Conservation (phyloP, 2,329 filamentous ascomycete species). For the Aspergillus sp. region DNA sequence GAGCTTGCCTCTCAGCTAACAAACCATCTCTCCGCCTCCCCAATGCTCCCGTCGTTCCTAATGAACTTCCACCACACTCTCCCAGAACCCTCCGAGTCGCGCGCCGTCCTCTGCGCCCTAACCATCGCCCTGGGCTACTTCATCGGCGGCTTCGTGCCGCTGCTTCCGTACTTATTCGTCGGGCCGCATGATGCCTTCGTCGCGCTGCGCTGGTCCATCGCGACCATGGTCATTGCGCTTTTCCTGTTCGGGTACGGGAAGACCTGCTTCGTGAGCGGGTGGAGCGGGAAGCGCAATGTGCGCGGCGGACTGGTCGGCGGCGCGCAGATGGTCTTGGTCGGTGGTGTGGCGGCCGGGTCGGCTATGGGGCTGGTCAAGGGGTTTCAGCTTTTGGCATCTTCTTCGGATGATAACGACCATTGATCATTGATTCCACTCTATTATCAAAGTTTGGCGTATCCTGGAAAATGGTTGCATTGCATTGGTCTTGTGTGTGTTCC, state of each 20-base stretch:
- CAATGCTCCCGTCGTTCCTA: constrained; percentile 29
- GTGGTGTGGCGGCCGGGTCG: constrained; percentile 30
- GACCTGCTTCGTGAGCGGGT: constrained; percentile 32
- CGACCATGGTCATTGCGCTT: constrained; percentile 41
- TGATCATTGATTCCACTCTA: neutral
- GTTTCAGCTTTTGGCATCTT: constrained; percentile 24
- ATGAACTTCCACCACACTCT: constrained; percentile 36
- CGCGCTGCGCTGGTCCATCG: constrained; percentile 51
- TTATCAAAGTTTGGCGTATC: neutral
- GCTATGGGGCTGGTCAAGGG: constrained; percentile 33
- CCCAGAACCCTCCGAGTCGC: constrained; percentile 29
- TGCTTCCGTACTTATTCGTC: constrained; percentile 53
- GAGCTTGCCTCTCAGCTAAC: constrained; percentile 28
- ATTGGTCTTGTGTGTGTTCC: too few relatives aligned
- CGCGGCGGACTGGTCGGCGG: constrained; percentile 26
- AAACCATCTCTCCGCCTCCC: constrained; percentile 26
- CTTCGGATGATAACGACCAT: constrained; percentile 5
- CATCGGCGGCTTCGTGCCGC: constrained; percentile 38
- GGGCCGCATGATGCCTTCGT: constrained; percentile 71
- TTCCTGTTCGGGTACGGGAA: constrained; percentile 45
- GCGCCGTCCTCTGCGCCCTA: constrained; percentile 28
- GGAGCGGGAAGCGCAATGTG: constrained; percentile 24
- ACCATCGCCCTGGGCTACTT: constrained; percentile 35
- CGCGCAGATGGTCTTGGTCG: constrained; percentile 33
- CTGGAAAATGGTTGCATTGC: neutral